phyloP scores from a whole-genome alignment of 2,329 filamentous ascomycete genomes.

The Fusarium protoensiforme region DNA sequence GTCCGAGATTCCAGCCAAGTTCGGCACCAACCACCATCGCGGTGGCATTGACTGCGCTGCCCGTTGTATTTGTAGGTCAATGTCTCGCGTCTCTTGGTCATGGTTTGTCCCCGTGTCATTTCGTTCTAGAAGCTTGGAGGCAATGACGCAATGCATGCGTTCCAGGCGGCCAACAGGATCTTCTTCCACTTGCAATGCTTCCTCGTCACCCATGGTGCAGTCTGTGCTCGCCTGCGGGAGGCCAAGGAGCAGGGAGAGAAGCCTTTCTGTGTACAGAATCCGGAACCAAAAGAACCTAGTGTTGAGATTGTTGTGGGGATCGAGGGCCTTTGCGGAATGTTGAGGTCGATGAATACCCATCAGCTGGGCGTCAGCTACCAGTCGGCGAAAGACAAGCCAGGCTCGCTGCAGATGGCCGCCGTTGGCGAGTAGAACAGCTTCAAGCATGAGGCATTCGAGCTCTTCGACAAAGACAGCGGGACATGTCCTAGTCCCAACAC shows the following conservation, averaged over 20 bases:
- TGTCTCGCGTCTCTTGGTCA: neutral
- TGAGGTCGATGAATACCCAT: slow-evolving; percentile 29
- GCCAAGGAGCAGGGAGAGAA: neutral
- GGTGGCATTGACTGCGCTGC: neutral
- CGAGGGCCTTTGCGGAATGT: neutral
- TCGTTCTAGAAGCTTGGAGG: neutral
- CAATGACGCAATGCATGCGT: neutral
- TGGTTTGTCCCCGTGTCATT: neutral
- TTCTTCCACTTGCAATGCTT: neutral
- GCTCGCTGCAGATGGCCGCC: slow-evolving; percentile 62
- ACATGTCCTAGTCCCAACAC: neutral
- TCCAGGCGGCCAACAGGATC: neutral
- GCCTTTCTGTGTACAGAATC: neutral
- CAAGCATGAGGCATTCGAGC: neutral
- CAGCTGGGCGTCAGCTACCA: slow-evolving; percentile 60
- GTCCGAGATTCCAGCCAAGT: neutral
- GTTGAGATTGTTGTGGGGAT: neutral
- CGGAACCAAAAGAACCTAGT: neutral
- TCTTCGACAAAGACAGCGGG: neutral
- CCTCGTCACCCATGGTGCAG: neutral
- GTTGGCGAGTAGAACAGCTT: slow-evolving; percentile 56
- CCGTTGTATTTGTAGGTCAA: neutral
- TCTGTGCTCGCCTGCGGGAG: neutral
- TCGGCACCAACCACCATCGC: neutral
- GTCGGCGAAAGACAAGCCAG: slow-evolving; percentile 62